Evolutionary conservation across 306 rosid genomes (phyloP), one percentile per base, ranked within the genome.

Genomic region (Vigna unguiculata): DNA sequence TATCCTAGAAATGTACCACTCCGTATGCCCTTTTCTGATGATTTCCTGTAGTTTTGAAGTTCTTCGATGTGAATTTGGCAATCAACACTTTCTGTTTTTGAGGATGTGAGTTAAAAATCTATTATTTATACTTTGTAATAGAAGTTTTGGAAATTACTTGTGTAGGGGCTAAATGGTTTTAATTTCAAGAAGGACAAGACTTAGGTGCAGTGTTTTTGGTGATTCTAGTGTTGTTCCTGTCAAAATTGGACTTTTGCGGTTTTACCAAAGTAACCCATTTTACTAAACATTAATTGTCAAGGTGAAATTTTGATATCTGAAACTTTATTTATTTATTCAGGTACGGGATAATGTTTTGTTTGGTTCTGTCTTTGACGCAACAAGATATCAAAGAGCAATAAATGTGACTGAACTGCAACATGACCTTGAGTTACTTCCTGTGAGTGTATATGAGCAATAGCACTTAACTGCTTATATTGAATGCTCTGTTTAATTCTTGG

Each of bases 261-360:
- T 43, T 43, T 30, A 25, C 41, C 65, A 6, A 14, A 14, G 65
- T 28, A 59, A 28, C 20, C 12, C 36, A 24, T 24, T 12, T 16
- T 13, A 15, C 34, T 7, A 61, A 17, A 3, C 7, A 2, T 12
- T 15, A 15, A 14, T 32, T 61, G 9, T 20, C 1, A 0, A 34
- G 16, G 9, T 34, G 69, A 62, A 62, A 36, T 53, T 19, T 9
- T 53, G 28, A 53, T 55, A 14, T 4, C 74, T 82, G 47, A 71
- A n/a, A 40, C 28, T 59, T 49, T 67, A 69, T 64, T 49, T 67
- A 69, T 64, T 9, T 75, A 59, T 64, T 28, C 84, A 95, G 98
- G 97, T 95, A 43, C 92, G 91, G 16, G 92, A 94, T 81, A 94
- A 94, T 20, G 82, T 94, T 79, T 77, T 94, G 69, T 94, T 94